Evolutionary conservation across 2,329 filamentous ascomycete genomes (phyloP).

Genomic region (Ambrosiella xylebori): DNA sequence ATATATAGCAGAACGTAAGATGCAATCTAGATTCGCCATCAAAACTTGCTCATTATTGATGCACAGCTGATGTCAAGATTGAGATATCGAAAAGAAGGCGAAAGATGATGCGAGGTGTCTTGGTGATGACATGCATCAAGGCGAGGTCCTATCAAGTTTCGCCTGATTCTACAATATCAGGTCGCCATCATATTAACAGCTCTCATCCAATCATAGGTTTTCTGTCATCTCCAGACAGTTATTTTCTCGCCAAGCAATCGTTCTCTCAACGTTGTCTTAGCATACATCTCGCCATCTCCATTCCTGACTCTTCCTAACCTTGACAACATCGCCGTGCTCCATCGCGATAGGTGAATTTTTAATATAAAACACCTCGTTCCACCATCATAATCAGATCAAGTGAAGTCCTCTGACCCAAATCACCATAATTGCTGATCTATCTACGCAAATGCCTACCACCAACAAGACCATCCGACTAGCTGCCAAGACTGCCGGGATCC

Average conservation of each 20-base stretch:
- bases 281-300: not conserved
- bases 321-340: not conserved
- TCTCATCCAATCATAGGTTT: not conserved
- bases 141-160: no score
- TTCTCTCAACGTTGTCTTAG: not conserved
- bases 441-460: not conserved
- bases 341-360: not conserved
- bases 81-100: no score
- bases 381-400: not conserved
- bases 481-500: constrained; percentile 19
- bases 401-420: not conserved
- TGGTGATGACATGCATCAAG: no score
- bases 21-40: no score
- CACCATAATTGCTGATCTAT: not conserved
- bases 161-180: no score
- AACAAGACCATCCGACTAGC: constrained; percentile 15
- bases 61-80: no score
- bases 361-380: not conserved
- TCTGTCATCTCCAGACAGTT: not conserved
- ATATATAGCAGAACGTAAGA: no score
- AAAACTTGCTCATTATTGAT: no score
- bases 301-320: not conserved
- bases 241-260: not conserved
- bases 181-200: not conserved
- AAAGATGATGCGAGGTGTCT: no score